Evolutionary conservation across 345 rosid genomes (phyloP).

Genomic region (Iberis pinnata): DNA sequence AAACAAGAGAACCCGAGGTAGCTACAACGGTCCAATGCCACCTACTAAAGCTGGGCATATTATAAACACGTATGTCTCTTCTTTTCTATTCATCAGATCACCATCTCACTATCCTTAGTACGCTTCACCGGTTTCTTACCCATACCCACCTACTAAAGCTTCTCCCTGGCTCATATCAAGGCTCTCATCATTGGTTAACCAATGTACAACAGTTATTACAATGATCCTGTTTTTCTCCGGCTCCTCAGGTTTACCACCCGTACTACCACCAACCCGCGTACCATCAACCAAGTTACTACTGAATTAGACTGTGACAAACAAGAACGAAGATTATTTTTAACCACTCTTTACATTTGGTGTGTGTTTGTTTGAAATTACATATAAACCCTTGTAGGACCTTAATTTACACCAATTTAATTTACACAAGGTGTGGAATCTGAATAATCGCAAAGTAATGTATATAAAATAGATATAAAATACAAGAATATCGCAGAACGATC

Average conservation of each 20-base stretch:
- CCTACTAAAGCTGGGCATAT: constrained; percentile 97
- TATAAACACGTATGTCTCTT: constrained; percentile 87
- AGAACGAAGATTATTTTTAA: too few relatives aligned
- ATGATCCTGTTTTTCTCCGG: constrained; percentile 26
- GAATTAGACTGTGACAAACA: too few relatives aligned
- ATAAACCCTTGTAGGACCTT: too few relatives aligned
- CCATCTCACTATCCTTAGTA: constrained; percentile 82
- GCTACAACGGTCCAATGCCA: constrained; percentile 93
- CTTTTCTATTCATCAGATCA: constrained; percentile 81
- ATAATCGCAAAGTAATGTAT: too few relatives aligned
- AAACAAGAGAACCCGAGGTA: constrained; percentile 84
- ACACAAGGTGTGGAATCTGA: too few relatives aligned
- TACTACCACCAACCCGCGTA: too few relatives aligned
- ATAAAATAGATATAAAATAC: too few relatives aligned
- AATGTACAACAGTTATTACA: constrained; percentile 30
- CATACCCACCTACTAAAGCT: constrained; percentile 31
- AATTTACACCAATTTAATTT: too few relatives aligned
- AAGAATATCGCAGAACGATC: too few relatives aligned
- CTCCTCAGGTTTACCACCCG: constrained; percentile 32
- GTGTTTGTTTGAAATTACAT: too few relatives aligned
- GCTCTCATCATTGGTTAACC: constrained; percentile 31
- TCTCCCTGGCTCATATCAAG: constrained; percentile 28
- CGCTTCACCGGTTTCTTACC: constrained; percentile 44
- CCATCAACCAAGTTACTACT: too few relatives aligned
- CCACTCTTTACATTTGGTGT: too few relatives aligned